Conservation (phyloP, 169 alveolate species). For the Plasmodium knowlesi region DNA sequence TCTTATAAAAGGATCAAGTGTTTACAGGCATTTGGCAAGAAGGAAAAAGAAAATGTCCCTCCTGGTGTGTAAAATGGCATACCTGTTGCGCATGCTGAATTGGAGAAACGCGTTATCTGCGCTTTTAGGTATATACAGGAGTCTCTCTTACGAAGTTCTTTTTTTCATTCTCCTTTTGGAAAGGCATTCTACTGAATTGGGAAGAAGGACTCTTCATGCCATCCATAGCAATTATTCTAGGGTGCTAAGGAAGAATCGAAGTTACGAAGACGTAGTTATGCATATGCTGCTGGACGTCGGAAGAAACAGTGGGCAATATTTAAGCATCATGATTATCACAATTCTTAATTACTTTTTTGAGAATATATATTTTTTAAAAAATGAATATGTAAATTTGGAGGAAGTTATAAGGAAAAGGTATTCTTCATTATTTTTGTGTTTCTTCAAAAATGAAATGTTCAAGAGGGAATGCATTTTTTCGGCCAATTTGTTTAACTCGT, state of each 20-base stretch:
- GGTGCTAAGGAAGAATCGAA: not conserved
- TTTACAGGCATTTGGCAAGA: not conserved
- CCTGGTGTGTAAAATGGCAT: constrained; percentile 4
- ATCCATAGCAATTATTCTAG: not conserved
- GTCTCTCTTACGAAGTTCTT: constrained; percentile 2
- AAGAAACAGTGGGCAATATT: not conserved
- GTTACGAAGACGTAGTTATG: constrained; percentile 4
- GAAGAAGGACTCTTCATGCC: not conserved
- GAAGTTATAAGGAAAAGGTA: constrained; percentile 5
- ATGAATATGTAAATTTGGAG: not conserved
- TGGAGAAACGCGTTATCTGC: constrained; percentile 35
- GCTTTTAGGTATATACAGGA: constrained; percentile 18
- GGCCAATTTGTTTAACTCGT: constrained; percentile 7
- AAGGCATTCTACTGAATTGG: not conserved
- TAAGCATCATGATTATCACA: constrained; percentile 9
- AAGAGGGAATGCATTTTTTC: constrained; percentile 15
- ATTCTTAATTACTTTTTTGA: constrained; percentile 35
- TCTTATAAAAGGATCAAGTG: constrained; percentile 5
- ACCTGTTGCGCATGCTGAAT: constrained; percentile 5
- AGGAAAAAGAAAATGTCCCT: constrained; percentile 6
- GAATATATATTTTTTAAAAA: constrained; percentile 37
- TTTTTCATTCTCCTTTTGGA: constrained; percentile 1
- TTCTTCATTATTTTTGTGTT: constrained; percentile 19
- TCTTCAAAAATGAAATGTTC: constrained; percentile 38
- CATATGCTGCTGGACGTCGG: constrained; percentile 2